Evolutionary conservation across 768 basidiomycete genomes (phyloP).

Genomic region (Suillus luteus): DNA sequence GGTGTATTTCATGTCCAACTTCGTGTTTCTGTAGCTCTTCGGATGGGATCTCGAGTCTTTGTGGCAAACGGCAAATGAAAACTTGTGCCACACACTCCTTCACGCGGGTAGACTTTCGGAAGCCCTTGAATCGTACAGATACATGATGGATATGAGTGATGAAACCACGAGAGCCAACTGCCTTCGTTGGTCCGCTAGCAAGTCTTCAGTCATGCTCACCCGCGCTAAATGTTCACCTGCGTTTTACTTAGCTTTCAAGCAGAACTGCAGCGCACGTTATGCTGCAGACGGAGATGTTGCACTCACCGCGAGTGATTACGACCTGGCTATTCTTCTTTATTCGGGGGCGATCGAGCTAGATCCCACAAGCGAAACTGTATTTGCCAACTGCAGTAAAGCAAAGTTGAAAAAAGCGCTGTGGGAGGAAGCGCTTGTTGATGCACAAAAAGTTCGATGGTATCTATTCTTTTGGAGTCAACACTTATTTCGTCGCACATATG

Average conservation of each 20-base stretch:
- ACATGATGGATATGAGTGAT: conserved; percentile 4
- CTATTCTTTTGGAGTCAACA: neutral
- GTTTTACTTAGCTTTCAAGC: neutral
- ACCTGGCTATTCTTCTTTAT: neutral
- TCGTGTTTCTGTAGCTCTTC: neutral
- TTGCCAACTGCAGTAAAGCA: neutral
- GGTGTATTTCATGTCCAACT: neutral
- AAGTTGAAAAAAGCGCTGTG: neutral
- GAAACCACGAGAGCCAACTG: neutral
- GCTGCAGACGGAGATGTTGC: neutral
- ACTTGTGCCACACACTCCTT: neutral
- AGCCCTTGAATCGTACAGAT: neutral
- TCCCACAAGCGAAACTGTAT: neutral
- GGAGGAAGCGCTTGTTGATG: neutral
- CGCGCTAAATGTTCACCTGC: neutral
- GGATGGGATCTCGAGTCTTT: neutral
- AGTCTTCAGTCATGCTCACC: neutral
- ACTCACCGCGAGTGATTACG: neutral
- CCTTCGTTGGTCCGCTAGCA: neutral
- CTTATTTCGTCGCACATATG: neutral
- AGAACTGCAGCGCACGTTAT: neutral
- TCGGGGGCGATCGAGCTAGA: neutral
- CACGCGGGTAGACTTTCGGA: neutral
- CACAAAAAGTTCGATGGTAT: neutral
- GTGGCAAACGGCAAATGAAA: neutral